A percentile compares a stretch with the other conserved stretches of the same genome.
Evolutionary conservation across 2,329 filamentous ascomycete species (phyloP).

Genomic region (Annulohypoxylon truncatum): DNA sequence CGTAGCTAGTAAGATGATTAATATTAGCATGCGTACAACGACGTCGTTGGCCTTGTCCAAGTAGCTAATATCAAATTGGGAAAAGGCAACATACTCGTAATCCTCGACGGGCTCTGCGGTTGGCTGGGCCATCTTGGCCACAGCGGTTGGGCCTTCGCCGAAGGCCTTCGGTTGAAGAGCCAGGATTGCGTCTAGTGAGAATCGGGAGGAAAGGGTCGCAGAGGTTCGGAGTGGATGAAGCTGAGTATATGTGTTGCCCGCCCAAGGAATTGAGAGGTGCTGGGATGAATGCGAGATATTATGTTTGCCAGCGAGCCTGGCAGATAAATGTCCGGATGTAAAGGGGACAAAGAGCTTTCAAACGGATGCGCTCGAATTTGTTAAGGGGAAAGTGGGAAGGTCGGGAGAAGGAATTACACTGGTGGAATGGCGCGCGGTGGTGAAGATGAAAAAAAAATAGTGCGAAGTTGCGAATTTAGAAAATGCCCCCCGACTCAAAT

Average conservation of each 20-base stretch:
- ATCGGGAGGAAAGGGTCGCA: conserved; percentile 32
- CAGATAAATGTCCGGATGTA: conserved; percentile 13
- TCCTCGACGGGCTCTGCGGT: conserved; percentile 72
- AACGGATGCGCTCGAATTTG: conserved; percentile 11
- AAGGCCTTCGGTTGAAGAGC: conserved; percentile 70
- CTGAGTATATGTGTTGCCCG: conserved; percentile 2
- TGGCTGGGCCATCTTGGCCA: conserved; percentile 77
- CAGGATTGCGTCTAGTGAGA: conserved; percentile 64
- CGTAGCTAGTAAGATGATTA: conserved; percentile 70
- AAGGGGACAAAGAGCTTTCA: conserved; percentile 21
- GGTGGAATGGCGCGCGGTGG: conserved; percentile 7
- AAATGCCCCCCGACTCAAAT: conserved; percentile 38
- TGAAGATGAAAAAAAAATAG: background rate
- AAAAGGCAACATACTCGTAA: conserved; percentile 67
- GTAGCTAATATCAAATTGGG: conserved; percentile 1
- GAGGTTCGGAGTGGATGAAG: conserved; percentile 2
- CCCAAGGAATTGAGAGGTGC: conserved; percentile 12
- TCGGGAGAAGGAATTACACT: background rate
- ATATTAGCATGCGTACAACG: conserved; percentile 33
- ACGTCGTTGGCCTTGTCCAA: background rate
- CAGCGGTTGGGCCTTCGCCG: conserved; percentile 73
- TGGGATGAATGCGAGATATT: conserved; percentile 31
- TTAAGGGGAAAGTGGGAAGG: background rate
- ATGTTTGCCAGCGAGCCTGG: conserved; percentile 12
- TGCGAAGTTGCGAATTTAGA: conserved; percentile 33